Evolutionary conservation across 2,329 filamentous ascomycete species (phyloP).

Genomic region (Aspergillus sp.): DNA sequence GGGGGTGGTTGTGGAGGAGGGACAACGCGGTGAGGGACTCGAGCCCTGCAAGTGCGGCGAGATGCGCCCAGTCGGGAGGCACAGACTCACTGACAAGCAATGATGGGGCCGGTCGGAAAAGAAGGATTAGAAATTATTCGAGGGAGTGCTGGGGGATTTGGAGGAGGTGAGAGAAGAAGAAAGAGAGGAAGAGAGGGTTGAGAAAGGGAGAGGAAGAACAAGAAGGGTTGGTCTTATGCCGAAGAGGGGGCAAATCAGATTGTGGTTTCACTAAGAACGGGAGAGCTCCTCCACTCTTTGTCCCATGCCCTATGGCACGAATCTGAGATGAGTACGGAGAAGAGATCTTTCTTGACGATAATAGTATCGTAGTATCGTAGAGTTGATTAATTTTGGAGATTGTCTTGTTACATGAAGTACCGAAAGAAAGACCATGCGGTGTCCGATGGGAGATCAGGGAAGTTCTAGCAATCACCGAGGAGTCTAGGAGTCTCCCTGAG

Average conservation of each 20-base stretch:
- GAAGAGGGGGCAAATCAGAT: conserved; percentile 11
- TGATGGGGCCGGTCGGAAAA: conserved; percentile 1
- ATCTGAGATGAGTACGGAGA: too few relatives aligned
- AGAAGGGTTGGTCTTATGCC: not conserved
- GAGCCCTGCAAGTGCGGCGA: not conserved
- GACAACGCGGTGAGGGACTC: conserved; percentile 2
- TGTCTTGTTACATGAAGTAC: not conserved
- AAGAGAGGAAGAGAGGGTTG: conserved; percentile 10
- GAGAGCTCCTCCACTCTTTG: conserved; percentile 4
- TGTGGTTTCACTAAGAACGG: conserved; percentile 15
- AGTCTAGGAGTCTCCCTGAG: too few relatives aligned
- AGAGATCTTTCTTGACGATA: too few relatives aligned
- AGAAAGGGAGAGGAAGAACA: conserved; percentile 10
- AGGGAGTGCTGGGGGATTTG: conserved; percentile 1
- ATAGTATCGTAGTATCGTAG: not conserved
- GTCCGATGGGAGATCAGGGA: too few relatives aligned
- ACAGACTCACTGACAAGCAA: not conserved
- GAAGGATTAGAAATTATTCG: conserved; percentile 4
- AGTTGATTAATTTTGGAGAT: too few relatives aligned
- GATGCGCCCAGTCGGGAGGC: not conserved
- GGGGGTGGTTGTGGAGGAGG: not conserved
- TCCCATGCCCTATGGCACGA: too few relatives aligned
- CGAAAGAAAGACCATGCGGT: too few relatives aligned
- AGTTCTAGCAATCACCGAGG: too few relatives aligned
- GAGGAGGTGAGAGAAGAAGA: not conserved